These are phyloP conservation scores for Claviceps pusilla DNA, from an alignment of 2,329 filamentous ascomycete genomes.

Conservation along the genomic window DNA sequence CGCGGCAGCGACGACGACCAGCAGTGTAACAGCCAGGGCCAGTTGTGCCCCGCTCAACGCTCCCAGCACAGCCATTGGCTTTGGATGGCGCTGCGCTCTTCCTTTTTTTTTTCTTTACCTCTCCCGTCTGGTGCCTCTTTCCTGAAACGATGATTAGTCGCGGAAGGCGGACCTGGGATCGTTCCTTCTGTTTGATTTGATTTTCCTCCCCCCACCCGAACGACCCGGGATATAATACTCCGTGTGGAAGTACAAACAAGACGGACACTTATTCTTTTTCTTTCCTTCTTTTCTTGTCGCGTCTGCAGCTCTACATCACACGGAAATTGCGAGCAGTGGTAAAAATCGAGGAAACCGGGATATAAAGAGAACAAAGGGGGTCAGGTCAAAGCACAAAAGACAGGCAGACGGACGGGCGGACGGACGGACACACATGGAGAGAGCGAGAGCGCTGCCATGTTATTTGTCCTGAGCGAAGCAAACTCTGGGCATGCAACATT, in stretches of 20 bases:
- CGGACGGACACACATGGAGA: background rate
- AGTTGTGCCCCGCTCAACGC: background rate
- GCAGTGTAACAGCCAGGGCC: background rate
- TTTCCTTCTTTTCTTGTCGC: background rate
- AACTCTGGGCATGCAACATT: too few relatives aligned
- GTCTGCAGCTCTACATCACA: background rate
- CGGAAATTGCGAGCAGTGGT: background rate
- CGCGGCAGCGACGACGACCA: background rate
- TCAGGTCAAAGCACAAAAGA: background rate
- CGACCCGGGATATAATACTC: background rate
- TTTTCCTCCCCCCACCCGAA: background rate
- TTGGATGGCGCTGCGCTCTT: background rate
- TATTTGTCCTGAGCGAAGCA: background rate
- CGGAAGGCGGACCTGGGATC: background rate
- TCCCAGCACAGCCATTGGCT: slow-evolving; percentile 1
- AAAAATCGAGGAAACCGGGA: background rate
- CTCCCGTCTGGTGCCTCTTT: background rate
- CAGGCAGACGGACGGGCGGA: background rate
- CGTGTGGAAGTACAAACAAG: background rate
- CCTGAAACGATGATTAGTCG: background rate
- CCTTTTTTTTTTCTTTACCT: background rate
- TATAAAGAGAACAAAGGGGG: background rate
- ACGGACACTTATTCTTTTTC: background rate
- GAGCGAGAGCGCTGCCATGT: background rate
- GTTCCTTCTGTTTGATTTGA: background rate